phyloP scores from a whole-genome alignment of 768 basidiomycete species.

The Lactifluus piperatus region DNA sequence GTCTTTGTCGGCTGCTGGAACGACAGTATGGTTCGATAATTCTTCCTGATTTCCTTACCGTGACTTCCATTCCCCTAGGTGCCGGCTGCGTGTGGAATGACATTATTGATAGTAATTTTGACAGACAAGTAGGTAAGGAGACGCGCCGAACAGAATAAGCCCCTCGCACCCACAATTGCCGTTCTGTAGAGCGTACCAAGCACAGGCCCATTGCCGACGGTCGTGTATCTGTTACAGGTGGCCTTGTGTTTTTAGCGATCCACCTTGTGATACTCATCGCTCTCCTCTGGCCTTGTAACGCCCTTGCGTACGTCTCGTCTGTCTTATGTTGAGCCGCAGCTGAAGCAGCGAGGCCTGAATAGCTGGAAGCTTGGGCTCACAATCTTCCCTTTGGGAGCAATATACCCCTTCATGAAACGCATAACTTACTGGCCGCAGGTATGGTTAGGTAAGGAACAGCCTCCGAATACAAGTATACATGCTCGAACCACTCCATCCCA shows the following conservation, averaged over 20 bases:
- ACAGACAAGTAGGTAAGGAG: slow-evolving; percentile 16
- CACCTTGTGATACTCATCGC: slow-evolving; percentile 11
- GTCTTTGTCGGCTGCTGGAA: not conserved
- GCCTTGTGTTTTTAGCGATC: slow-evolving; percentile 13
- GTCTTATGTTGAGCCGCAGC: not conserved
- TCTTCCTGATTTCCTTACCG: not conserved
- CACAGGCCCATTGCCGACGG: slow-evolving; percentile 20
- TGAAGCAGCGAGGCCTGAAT: not conserved
- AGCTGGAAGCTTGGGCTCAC: slow-evolving; percentile 21
- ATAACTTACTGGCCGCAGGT: slow-evolving; percentile 27
- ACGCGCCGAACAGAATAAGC: not conserved
- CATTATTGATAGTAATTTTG: slow-evolving; percentile 14
- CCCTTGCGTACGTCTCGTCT: slow-evolving; percentile 10
- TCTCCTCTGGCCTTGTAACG: slow-evolving; percentile 13
- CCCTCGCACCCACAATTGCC: not conserved
- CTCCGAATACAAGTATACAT: not conserved
- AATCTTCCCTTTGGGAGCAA: slow-evolving; percentile 20
- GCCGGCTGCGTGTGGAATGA: slow-evolving; percentile 14
- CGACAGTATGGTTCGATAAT: not conserved
- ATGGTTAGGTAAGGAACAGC: slow-evolving; percentile 22
- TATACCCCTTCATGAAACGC: slow-evolving; percentile 27
- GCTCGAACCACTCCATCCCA: not conserved
- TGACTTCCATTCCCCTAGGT: not conserved
- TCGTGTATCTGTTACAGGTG: slow-evolving; percentile 17
- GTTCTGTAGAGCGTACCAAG: slow-evolving; percentile 18